phyloP scores from a whole-genome alignment of 495 filamentous ascomycete species.

The Penicillium nucicola region DNA sequence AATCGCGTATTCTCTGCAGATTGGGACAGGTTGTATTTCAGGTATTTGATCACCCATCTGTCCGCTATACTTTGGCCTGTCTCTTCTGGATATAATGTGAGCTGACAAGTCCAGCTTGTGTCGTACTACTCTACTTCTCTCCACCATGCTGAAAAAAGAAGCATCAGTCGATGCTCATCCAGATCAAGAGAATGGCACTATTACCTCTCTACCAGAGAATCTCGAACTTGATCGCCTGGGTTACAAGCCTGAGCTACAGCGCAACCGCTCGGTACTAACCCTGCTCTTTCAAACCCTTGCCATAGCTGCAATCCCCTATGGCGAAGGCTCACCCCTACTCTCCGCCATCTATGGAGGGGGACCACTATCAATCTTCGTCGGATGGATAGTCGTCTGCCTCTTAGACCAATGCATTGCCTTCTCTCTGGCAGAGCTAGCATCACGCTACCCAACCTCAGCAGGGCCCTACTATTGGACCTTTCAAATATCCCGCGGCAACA shows the following conservation, averaged over 20 bases:
- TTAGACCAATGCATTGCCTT: constrained; percentile 40
- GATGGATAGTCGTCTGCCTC: constrained; percentile 39
- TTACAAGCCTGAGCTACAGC: constrained; percentile 36
- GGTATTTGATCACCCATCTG: too few species aligned
- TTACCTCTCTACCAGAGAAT: constrained; percentile 4
- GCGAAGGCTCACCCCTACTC: constrained; percentile 43
- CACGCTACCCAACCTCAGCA: constrained; percentile 48
- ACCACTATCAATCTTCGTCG: constrained; percentile 39
- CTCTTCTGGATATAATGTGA: too few species aligned
- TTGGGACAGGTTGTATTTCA: too few species aligned
- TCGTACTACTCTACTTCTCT: too few species aligned
- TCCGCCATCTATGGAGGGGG: constrained; percentile 43
- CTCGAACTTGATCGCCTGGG: constrained; percentile 32
- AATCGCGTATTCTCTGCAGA: too few species aligned
- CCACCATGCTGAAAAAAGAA: neutral
- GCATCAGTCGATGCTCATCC: neutral
- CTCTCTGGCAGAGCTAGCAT: constrained; percentile 46
- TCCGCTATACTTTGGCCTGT: too few species aligned
- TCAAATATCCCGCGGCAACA: constrained; percentile 31
- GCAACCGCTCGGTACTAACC: constrained; percentile 36
- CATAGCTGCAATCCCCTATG: constrained; percentile 46
- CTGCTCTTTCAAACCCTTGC: constrained; percentile 37
- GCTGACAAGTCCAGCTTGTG: too few species aligned
- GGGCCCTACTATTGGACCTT: constrained; percentile 52
- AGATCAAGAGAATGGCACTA: constrained; percentile 15